phyloP scores from a whole-genome alignment of 768 basidiomycete species.

The Boletus insuetus region DNA sequence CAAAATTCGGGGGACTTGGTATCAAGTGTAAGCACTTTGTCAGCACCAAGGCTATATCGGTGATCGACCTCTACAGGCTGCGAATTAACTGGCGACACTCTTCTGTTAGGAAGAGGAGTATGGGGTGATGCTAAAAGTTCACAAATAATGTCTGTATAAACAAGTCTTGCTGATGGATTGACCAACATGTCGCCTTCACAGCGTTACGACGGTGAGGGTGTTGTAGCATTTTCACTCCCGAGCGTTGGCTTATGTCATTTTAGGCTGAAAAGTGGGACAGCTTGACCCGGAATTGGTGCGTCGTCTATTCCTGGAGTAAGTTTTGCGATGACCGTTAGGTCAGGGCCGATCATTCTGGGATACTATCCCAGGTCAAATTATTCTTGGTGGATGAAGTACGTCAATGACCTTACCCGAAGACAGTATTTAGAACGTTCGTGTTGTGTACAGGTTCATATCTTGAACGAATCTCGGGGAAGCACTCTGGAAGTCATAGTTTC shows the following conservation, averaged over 20 bases:
- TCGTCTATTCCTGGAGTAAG: neutral
- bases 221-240: neutral
- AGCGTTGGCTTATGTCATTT: neutral
- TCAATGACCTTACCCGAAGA: neutral
- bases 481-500: conserved; percentile 94
- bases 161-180: neutral
- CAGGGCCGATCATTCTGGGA: conserved; percentile 62
- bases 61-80: conserved; percentile 49
- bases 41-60: neutral
- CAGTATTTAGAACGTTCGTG: neutral
- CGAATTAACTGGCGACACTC: conserved; percentile 92
- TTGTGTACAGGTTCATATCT: conserved; percentile 73
- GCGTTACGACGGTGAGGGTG: conserved; percentile 70
- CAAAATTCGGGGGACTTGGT: conserved; percentile 74
- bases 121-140: conserved; percentile 76
- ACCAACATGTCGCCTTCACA: conserved; percentile 25
- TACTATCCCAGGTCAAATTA: conserved; percentile 69
- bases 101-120: conserved; percentile 56
- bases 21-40: conserved; percentile 57
- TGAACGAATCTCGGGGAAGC: conserved; percentile 88
- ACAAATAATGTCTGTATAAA: conserved; percentile 66
- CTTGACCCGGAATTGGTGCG: conserved; percentile 86
- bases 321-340: conserved; percentile 4
- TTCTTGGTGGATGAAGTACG: conserved; percentile 90
- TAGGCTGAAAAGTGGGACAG: conserved; percentile 98